These are phyloP conservation scores for Phytopythium helicoides DNA, from an alignment of 352 stramenopile genomes.

Conservation along the genomic window DNA sequence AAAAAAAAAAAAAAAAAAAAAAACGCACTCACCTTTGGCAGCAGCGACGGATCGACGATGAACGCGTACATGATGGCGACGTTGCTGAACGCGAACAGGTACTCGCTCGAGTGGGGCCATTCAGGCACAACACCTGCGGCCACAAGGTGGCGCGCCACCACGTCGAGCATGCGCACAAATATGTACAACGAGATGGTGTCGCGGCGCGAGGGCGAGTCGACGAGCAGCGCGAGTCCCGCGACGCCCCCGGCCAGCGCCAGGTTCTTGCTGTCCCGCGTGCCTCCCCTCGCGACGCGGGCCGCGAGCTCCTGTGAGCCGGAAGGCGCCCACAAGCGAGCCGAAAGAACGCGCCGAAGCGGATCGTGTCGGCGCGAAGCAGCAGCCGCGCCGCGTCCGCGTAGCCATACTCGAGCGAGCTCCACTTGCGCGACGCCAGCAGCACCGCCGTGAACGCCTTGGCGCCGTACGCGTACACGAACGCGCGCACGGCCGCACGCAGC, in stretches of 20 bases:
- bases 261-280: constrained; percentile 48
- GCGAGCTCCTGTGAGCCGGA: constrained; percentile 62
- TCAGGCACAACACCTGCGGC: constrained; percentile 45
- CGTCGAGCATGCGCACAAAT: constrained; percentile 84
- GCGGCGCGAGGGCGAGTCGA: constrained; percentile 63
- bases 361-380: constrained; percentile 60
- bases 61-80: constrained; percentile 80
- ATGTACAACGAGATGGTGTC: constrained; percentile 82
- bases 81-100: constrained; percentile 76
- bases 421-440: constrained; percentile 74
- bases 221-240: constrained; percentile 63
- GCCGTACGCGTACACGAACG: constrained; percentile 75
- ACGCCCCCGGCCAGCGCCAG: constrained; percentile 67
- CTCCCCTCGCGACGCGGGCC: constrained; percentile 36
- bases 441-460: constrained; percentile 83
- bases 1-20: neutral
- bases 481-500: constrained; percentile 41
- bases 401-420: constrained; percentile 69
- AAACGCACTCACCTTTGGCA: constrained; percentile 54
- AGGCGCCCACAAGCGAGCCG: constrained; percentile 69
- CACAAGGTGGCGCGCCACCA: constrained; percentile 70
- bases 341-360: constrained; percentile 82
- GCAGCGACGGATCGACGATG: constrained; percentile 54
- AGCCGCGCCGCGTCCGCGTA: constrained; percentile 74
- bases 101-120: constrained; percentile 68